Percentiles rank a stretch among this genome's conserved stretches.
Conservation (phyloP, 2,329 filamentous ascomycete species). For the Talaromyces pinophilus region DNA sequence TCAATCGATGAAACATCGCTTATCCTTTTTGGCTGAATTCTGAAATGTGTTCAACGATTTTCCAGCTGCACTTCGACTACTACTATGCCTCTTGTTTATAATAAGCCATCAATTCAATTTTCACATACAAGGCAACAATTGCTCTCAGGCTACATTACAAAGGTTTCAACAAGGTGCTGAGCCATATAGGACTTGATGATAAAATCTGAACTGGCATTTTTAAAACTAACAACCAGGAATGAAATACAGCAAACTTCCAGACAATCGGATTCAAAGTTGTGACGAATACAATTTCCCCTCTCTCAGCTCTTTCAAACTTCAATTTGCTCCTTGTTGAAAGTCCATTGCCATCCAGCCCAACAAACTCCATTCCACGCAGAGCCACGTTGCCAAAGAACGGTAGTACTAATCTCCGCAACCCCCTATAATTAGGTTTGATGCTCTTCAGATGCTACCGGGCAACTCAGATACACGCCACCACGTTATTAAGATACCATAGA, state of each 20-base stretch:
- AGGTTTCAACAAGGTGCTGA: no score
- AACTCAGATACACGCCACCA: constrained; percentile 15
- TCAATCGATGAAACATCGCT: no score
- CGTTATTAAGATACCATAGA: constrained; percentile 34
- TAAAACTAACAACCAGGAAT: not conserved
- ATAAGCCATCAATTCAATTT: no score
- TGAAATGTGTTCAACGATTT: no score
- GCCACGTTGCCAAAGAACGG: not conserved
- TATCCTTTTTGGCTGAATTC: no score
- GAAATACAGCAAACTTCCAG: not conserved
- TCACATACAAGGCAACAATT: no score
- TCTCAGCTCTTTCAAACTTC: not conserved
- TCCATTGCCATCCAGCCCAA: not conserved
- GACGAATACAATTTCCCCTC: not conserved
- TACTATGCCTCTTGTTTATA: no score
- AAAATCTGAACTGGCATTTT: not conserved
- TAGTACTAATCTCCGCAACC: not conserved
- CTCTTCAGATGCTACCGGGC: not conserved
- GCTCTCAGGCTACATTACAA: no score
- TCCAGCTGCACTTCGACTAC: no score
- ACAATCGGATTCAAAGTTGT: not conserved
- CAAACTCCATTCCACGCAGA: not conserved
- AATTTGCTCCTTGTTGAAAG: not conserved
- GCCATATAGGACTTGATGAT: no score
- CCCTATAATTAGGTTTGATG: not conserved